Conservation (phyloP, 164 flowering plant species). For the Houttuynia cordata region DNA sequence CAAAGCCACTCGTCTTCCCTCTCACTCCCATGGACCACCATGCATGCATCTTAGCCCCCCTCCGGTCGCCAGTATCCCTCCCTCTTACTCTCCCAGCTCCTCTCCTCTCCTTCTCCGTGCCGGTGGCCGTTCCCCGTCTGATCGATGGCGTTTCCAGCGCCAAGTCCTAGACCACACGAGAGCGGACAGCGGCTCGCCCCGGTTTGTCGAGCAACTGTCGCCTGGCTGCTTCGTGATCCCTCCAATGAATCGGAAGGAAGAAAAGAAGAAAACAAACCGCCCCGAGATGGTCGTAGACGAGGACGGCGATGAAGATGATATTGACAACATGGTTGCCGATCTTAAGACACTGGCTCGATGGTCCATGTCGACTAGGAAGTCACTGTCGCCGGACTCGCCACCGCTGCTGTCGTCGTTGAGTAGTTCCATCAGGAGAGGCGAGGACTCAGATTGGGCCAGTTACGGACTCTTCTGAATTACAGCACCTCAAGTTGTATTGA, state of each 20-base stretch:
- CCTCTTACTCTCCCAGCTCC: slow-evolving; percentile 20
- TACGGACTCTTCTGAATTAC: slow-evolving; percentile 36
- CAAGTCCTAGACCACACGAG: neutral
- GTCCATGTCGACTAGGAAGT: slow-evolving; percentile 37
- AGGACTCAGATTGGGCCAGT: slow-evolving; percentile 52
- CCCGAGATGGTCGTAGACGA: neutral
- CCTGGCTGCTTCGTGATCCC: slow-evolving; percentile 35
- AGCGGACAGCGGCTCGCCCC: slow-evolving; percentile 6
- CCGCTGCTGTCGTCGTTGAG: slow-evolving; percentile 19
- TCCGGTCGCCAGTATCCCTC: slow-evolving; percentile 15
- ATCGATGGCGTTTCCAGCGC: slow-evolving; percentile 10
- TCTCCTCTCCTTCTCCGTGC: slow-evolving; percentile 8
- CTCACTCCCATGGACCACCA: slow-evolving; percentile 24
- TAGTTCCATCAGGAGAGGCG: slow-evolving; percentile 26
- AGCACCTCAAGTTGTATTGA: no score
- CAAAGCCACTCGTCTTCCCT: slow-evolving; percentile 23
- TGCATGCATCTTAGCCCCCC: slow-evolving; percentile 4
- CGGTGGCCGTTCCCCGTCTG: slow-evolving; percentile 14
- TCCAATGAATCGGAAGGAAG: slow-evolving; percentile 8
- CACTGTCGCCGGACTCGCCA: slow-evolving; percentile 30
- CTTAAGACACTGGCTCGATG: slow-evolving; percentile 31
- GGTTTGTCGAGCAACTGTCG: slow-evolving; percentile 9
- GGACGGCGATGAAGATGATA: slow-evolving; percentile 7
- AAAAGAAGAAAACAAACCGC: slow-evolving; percentile 7
- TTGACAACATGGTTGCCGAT: slow-evolving; percentile 19